Conservation (phyloP, 106 monocot genomes). For the Apostasia shenzhenica region DNA sequence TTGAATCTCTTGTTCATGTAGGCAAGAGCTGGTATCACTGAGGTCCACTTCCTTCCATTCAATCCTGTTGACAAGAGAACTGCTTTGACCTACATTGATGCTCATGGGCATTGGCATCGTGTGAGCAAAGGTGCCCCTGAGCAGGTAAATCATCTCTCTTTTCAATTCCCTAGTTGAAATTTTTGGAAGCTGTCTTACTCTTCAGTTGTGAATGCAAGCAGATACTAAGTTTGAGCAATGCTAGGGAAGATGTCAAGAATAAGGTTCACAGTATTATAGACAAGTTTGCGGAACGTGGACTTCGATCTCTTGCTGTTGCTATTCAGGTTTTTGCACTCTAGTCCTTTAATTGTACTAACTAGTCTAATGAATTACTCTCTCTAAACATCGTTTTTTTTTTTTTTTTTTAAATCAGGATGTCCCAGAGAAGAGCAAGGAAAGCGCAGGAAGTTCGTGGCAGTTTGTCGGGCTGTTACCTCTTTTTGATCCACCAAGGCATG, state of each 20-base stretch:
- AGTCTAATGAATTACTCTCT: neutral
- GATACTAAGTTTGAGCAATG: too few relatives aligned
- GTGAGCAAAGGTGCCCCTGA: constrained; percentile 10
- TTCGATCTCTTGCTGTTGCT: constrained; percentile 61
- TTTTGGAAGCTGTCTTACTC: too few relatives aligned
- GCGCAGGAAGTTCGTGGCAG: constrained; percentile 69
- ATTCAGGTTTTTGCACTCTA: constrained; percentile 39
- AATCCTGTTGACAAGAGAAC: constrained; percentile 9
- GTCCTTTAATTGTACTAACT: neutral
- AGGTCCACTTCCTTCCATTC: constrained; percentile 2
- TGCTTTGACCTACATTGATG: constrained; percentile 7
- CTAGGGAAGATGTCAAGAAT: constrained; percentile 38
- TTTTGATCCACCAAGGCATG: constrained; percentile 77
- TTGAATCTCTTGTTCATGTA: neutral
- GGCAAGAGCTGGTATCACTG: constrained; percentile 8
- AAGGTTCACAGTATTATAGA: constrained; percentile 63
- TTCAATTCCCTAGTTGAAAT: too few relatives aligned
- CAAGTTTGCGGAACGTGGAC: constrained; percentile 72
- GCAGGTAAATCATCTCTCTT: constrained; percentile 1
- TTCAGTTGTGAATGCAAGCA: too few relatives aligned
- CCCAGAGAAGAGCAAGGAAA: constrained; percentile 71
- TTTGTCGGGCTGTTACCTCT: constrained; percentile 74
- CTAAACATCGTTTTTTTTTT: neutral
- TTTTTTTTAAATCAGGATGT: constrained; percentile 44
- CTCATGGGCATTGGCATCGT: constrained; percentile 6